Base-by-base conservation (phyloP, 1,284 basidiomycete genomes). In the Cutaneotrichosporon spelunceum region DNA sequence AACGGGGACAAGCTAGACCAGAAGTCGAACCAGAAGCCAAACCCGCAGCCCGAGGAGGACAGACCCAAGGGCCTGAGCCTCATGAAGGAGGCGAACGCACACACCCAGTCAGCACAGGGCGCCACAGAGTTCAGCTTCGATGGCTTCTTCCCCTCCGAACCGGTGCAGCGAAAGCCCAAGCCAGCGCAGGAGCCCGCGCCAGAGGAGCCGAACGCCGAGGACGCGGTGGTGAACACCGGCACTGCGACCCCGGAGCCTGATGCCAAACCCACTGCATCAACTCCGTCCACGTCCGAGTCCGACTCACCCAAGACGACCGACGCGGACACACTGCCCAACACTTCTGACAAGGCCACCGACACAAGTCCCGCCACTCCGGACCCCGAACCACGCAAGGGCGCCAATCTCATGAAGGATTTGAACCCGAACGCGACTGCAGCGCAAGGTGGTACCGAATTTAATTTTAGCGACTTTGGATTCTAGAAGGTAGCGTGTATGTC, bases 21-120 rank as follows among this genome's bases (percentile, higher is more conserved):
- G 70, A 88, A 93, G 67, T 88, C 86, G 68, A 95, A 93, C 78
- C 87, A 91, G 68, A 82, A 90, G n/a, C n/a, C n/a, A n/a, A n/a
- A n/a, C n/a, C n/a, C n/a, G n/a, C n/a, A n/a, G n/a, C n/a, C n/a
- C n/a, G n/a, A n/a, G 71, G 80, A 82, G 42, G 82, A 80, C 53
- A 14, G 44, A 8, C 39, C 39, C 39, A 45, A 59, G 16, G n/a
- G 21, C 24, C 42, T 27, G n/a, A 54, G 45, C 13, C 45, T 53
- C 23, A 60, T 53, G 52, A 53, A 54, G 26, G 58, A 48, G 6
- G 16, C 29, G 4, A 30, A 53, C 26, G 23, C 26, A 11, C 27
- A 59, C 24, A 26, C 34, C 26, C 21, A 14, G 19, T 39, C 34
- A 26, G 11, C 34, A n/a, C 57, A 58, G 29, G 57, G 57, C 13